Conservation (phyloP, 1,139 yeast species). For the Hansenula lynferdii region DNA sequence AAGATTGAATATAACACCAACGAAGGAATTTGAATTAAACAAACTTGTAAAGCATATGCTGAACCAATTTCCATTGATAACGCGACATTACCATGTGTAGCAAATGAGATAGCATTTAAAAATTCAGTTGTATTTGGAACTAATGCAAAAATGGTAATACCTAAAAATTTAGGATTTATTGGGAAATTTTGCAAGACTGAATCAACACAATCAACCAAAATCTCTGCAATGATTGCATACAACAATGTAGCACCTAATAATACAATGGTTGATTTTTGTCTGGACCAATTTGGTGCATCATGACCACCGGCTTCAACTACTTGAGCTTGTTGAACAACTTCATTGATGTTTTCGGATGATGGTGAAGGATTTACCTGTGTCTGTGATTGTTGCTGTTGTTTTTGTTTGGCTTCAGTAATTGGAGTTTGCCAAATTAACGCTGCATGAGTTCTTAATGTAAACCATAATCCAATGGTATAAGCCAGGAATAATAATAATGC, state of each 20-base stretch:
- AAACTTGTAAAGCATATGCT: constrained; percentile 97
- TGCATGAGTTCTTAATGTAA: constrained; percentile 94
- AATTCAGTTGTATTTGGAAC: constrained; percentile 98
- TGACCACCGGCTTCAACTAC: constrained; percentile 61
- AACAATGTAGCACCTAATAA: constrained; percentile 77
- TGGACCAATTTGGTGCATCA: constrained; percentile 97
- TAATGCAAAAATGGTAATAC: constrained; percentile 89
- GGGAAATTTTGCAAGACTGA: constrained; percentile 73
- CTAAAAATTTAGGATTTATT: constrained; percentile 84
- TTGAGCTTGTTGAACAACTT: constrained; percentile 21
- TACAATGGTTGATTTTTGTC: constrained; percentile 79
- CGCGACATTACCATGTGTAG: constrained; percentile 93
- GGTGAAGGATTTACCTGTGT: constrained; percentile 12
- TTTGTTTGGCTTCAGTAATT: constrained; percentile 27
- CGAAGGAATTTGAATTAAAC: constrained; percentile 88
- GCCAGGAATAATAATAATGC: constrained; percentile 79
- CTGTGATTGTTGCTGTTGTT: constrained; percentile 14
- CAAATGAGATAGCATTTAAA: constrained; percentile 94
- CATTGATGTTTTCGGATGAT: constrained; percentile 13
- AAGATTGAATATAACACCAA: constrained; percentile 72
- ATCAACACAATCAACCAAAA: constrained; percentile 90
- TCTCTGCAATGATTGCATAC: constrained; percentile 93
- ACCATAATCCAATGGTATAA: constrained; percentile 86
- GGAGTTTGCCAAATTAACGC: constrained; percentile 91
- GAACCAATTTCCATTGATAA: constrained; percentile 97